These are phyloP conservation scores for Coemansia umbellata DNA, from an alignment of 192 early-diverging fungal genomes.

Conservation along the genomic window DNA sequence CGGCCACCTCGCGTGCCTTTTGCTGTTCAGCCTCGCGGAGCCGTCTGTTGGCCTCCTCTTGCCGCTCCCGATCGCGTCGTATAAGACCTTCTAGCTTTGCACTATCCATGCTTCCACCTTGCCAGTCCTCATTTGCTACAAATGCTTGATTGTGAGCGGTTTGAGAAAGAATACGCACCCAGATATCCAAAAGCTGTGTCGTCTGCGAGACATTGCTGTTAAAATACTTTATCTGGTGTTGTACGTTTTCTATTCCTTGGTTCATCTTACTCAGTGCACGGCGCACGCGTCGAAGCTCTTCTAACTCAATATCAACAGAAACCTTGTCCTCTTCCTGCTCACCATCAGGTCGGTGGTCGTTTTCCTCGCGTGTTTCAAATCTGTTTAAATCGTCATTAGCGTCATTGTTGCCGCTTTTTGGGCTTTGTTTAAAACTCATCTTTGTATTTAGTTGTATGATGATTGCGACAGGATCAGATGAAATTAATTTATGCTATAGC, in stretches of 20 bases:
- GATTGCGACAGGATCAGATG: no score
- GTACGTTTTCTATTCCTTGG: constrained; percentile 43
- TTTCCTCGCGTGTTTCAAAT: not conserved
- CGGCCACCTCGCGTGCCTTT: constrained; percentile 11
- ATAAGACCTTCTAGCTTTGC: constrained; percentile 23
- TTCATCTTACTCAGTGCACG: constrained; percentile 45
- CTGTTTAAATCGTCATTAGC: not conserved
- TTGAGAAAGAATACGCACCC: constrained; percentile 55
- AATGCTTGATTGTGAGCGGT: constrained; percentile 52
- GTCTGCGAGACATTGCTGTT: constrained; percentile 55
- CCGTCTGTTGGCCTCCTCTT: constrained; percentile 29
- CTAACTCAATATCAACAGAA: constrained; percentile 24
- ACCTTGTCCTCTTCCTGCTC: not conserved
- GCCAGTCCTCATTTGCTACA: constrained; percentile 51
- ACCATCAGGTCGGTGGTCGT: not conserved
- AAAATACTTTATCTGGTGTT: constrained; percentile 51
- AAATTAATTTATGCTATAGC: no score
- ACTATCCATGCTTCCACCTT: constrained; percentile 42
- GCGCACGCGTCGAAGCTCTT: constrained; percentile 41
- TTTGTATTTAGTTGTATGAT: no score
- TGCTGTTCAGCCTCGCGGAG: constrained; percentile 9
- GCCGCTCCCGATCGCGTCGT: constrained; percentile 22
- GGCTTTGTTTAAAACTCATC: no score
- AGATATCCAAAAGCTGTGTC: constrained; percentile 53
- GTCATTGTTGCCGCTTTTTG: not conserved